These are phyloP conservation scores for Cladophialophora bantiana DNA, from an alignment of 2,329 filamentous ascomycete species.

Conservation along the genomic window DNA sequence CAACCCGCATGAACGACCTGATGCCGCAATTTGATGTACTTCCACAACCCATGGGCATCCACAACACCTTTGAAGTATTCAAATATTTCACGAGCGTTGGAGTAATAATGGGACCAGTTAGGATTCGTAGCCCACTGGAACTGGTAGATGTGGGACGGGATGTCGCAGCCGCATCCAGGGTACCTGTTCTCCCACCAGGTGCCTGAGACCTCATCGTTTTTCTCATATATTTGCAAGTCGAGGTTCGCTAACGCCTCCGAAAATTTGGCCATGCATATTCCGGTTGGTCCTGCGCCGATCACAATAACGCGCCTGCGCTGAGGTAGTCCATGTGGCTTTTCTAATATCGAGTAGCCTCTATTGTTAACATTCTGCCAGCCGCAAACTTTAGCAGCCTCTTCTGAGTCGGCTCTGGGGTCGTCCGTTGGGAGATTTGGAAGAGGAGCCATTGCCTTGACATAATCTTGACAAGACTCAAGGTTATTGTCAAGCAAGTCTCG, in stretches of 20 bases:
- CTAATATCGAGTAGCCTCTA: constrained; percentile 3
- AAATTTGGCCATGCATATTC: neutral
- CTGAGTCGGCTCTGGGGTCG: constrained; percentile 1
- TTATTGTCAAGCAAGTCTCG: neutral
- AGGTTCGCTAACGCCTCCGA: constrained; percentile 6
- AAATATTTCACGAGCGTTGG: constrained; percentile 29
- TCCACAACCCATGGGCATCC: constrained; percentile 31
- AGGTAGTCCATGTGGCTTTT: constrained; percentile 3
- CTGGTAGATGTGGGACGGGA: constrained; percentile 62
- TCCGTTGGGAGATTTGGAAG: neutral
- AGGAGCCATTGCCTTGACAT: neutral
- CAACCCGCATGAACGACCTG: constrained; percentile 33
- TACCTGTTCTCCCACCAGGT: constrained; percentile 53
- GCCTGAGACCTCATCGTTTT: constrained; percentile 50
- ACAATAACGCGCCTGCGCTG: constrained; percentile 2
- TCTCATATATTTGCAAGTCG: constrained; percentile 48
- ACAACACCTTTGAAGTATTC: constrained; percentile 26
- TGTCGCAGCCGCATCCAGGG: constrained; percentile 62
- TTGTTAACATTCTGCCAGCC: constrained; percentile 1
- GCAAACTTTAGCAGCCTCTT: constrained; percentile 2
- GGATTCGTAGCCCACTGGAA: constrained; percentile 50
- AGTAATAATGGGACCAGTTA: constrained; percentile 45
- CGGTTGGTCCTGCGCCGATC: constrained; percentile 2
- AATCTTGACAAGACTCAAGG: neutral
- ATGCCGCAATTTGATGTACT: constrained; percentile 40